These are phyloP conservation scores for Trichoderma sp. DNA, from an alignment of 2,329 filamentous ascomycete genomes.

Conservation along the genomic window DNA sequence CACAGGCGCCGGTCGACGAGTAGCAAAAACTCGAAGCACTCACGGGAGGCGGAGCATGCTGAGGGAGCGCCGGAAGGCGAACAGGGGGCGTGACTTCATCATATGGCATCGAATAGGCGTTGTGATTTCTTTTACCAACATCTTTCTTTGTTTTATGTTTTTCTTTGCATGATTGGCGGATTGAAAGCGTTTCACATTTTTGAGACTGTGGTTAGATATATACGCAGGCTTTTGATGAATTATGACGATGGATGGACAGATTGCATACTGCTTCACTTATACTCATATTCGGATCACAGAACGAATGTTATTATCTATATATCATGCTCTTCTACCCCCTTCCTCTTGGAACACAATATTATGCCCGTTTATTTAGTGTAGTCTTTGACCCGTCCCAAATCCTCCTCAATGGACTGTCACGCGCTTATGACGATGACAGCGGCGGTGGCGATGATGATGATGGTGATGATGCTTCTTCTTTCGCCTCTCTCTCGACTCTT, in stretches of 20 bases:
- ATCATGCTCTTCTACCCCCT: neutral
- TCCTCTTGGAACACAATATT: neutral
- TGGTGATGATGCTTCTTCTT: neutral
- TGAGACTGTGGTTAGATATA: neutral
- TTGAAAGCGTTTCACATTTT: neutral
- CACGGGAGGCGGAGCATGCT: conserved; percentile 23
- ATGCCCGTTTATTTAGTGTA: neutral
- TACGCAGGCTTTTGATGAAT: neutral
- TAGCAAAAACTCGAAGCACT: conserved; percentile 34
- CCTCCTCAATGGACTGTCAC: neutral
- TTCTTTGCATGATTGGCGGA: neutral
- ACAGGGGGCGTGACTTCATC: neutral
- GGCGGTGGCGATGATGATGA: neutral
- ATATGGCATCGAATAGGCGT: neutral
- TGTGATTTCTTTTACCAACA: neutral
- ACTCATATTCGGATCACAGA: neutral
- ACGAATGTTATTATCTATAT: neutral
- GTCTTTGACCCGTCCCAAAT: no score
- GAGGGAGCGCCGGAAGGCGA: neutral
- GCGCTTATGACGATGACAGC: neutral
- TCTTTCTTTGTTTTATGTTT: neutral
- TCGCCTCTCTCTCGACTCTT: neutral
- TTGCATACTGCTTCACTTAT: neutral
- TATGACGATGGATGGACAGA: neutral
- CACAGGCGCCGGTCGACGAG: conserved; percentile 25